Evolutionary conservation across 2,329 filamentous ascomycete genomes (phyloP).

Genomic region (Aspergillus neotritici): DNA sequence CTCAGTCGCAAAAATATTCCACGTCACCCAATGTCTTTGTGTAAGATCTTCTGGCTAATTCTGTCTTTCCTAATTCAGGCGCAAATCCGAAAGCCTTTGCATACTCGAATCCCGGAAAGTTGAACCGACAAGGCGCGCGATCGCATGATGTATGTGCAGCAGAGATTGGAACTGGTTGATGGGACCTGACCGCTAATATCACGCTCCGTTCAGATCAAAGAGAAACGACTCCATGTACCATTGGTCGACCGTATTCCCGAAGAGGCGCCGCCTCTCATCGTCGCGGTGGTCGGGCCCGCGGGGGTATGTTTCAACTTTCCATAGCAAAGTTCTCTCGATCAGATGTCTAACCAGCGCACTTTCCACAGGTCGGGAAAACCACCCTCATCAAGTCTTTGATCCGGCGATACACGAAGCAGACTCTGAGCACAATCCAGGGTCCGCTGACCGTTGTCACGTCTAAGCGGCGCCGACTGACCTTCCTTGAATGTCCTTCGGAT

Average conservation of each 20-base stretch:
- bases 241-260: slow-evolving; percentile 93
- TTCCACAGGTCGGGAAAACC: slow-evolving; percentile 66
- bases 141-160: slow-evolving; percentile 47
- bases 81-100: slow-evolving; percentile 88
- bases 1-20: no score
- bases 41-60: slow-evolving; percentile 3
- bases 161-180: not conserved
- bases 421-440: slow-evolving; percentile 79
- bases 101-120: slow-evolving; percentile 72
- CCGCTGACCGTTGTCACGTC: slow-evolving; percentile 95
- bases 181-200: slow-evolving; percentile 11
- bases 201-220: slow-evolving; percentile 63
- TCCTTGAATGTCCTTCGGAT: slow-evolving; percentile 91
- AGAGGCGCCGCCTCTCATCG: slow-evolving; percentile 87
- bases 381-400: slow-evolving; percentile 93
- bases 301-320: slow-evolving; percentile 54
- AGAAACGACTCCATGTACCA: slow-evolving; percentile 92
- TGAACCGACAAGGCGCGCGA: slow-evolving; percentile 61
- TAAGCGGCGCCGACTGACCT: slow-evolving; percentile 89
- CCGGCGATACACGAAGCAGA: slow-evolving; percentile 91
- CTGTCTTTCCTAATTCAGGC: slow-evolving; percentile 42
- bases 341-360: slow-evolving; percentile 2
- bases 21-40: no score
- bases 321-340: not conserved
- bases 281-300: slow-evolving; percentile 89